Percentiles rank a stretch among this genome's conserved stretches.
phyloP scores from a whole-genome alignment of 2,329 filamentous ascomycete genomes.

The Cytospora paraplurivora region DNA sequence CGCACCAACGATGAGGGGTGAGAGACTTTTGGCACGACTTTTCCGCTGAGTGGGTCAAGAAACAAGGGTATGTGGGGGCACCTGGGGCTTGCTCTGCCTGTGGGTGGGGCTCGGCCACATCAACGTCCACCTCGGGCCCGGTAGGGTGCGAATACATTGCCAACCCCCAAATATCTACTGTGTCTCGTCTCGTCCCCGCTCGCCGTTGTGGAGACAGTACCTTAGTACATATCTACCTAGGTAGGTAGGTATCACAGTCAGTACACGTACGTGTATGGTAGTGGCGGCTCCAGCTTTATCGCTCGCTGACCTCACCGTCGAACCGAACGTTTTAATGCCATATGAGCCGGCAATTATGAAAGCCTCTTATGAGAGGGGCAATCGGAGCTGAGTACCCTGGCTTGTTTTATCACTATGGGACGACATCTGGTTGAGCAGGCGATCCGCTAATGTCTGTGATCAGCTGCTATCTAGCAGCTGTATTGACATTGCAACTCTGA shows the following conservation, averaged over 20 bases:
- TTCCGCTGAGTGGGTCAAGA: conserved; percentile 14
- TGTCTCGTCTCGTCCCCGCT: conserved; percentile 5
- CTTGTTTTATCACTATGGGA: not conserved
- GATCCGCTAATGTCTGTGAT: conserved; percentile 18
- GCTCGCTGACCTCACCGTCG: conserved; percentile 11
- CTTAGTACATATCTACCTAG: not conserved
- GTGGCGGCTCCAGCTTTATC: not conserved
- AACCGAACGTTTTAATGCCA: conserved; percentile 1
- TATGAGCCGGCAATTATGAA: conserved; percentile 9
- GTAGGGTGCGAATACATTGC: conserved; percentile 18
- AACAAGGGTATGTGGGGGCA: conserved; percentile 16
- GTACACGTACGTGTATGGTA: not conserved
- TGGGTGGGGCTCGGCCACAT: conserved; percentile 22
- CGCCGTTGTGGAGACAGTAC: conserved; percentile 14
- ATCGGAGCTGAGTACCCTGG: not conserved
- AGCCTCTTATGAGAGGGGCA: not conserved
- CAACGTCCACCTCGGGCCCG: conserved; percentile 21
- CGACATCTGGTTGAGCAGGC: not conserved
- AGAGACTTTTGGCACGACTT: conserved; percentile 27
- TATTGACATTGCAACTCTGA: not conserved
- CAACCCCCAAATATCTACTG: conserved; percentile 7
- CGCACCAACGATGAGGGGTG: conserved; percentile 27
- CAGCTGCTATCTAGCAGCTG: conserved; percentile 6
- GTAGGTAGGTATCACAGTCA: not conserved
- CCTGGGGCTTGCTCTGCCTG: conserved; percentile 13